These are phyloP conservation scores for Phytopythium montanum DNA, from an alignment of 352 stramenopile genomes.

Conservation along the genomic window DNA sequence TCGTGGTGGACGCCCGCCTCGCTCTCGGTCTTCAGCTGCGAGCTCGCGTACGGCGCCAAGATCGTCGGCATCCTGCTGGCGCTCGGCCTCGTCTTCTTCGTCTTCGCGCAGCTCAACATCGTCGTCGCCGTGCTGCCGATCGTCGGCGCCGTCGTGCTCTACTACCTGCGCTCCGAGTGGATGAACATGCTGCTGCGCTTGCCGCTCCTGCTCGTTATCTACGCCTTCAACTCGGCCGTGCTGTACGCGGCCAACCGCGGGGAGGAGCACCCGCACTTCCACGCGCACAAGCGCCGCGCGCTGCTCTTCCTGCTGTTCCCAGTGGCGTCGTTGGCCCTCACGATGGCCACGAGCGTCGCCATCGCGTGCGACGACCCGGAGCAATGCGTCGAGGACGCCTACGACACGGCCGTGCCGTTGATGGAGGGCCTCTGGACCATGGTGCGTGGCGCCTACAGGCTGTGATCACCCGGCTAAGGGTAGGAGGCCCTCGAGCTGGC, in stretches of 20 bases:
- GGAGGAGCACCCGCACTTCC: conserved; percentile 14
- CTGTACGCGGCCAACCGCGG: conserved; percentile 53
- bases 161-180: conserved; percentile 70
- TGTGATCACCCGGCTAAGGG: conserved; percentile 16
- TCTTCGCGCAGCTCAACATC: conserved; percentile 63
- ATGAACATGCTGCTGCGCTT: conserved; percentile 78
- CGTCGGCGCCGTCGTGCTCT: conserved; percentile 39
- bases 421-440: conserved; percentile 30
- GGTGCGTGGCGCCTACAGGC: conserved; percentile 45
- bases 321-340: conserved; percentile 53
- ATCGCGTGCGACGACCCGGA: conserved; percentile 74
- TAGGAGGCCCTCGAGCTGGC: background rate
- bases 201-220: conserved; percentile 62
- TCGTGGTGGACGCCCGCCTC: conserved; percentile 57
- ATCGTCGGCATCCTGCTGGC: conserved; percentile 45
- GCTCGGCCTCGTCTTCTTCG: conserved; percentile 41
- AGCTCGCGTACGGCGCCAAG: conserved; percentile 67
- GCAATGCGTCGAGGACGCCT: conserved; percentile 47
- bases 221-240: conserved; percentile 63
- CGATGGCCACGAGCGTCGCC: conserved; percentile 50
- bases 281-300: conserved; percentile 27
- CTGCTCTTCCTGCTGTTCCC: conserved; percentile 68
- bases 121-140: conserved; percentile 52
- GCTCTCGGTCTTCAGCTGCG: conserved; percentile 60
- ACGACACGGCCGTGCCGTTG: conserved; percentile 22